Base-by-base conservation (phyloP, 2,329 filamentous ascomycete species). In the Ophiostoma sp. region DNA sequence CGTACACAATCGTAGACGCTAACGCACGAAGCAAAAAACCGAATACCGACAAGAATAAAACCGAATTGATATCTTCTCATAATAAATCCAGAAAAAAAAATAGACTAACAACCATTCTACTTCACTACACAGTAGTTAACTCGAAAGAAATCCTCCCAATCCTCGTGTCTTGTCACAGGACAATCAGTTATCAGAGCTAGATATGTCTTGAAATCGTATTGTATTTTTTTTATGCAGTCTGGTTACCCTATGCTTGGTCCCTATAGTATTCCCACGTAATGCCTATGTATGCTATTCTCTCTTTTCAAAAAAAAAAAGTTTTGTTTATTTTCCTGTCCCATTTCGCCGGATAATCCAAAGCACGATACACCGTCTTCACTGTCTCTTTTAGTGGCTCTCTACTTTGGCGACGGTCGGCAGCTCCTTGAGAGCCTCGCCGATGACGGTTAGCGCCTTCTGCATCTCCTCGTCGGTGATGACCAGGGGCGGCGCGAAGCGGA, bases 401-500 rank as follows among this genome's bases (percentile, higher is more conserved):
- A 80, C 78, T 77, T 79, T 79, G 81, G 90, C 88, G 74, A 91
- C 83, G 7, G 80, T 90, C 2, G 95, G 94, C 71, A 99, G 87
- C 82, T 98, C 95, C 77, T 87, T 86, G 79, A 98, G 87, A 17
- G 95, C 91, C 80, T 95, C 91, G 75, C 90, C 87, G 80, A 99
- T 97, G 79, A 96, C 95, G 70, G 82, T 82, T 72, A 98, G 82
- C 0, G 95, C 92, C 80, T 90, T 88, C 77, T 90, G 87, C 77
- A 99, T 91, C 84, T 99, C 90, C 74, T 91, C 88, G 80, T 98
- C 94, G 33, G 91, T 94, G 79, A 99, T 98, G 77, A 99, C 94
- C 72, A 99, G 86, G 25, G 96, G 96, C 64, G 96, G 96, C n/a
- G 96, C 96, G 75, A 99, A 92, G 73, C 96, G 93, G 81, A 99